Evolutionary conservation across 306 rosid species (phyloP).

Genomic region (Citrullus amarus): DNA sequence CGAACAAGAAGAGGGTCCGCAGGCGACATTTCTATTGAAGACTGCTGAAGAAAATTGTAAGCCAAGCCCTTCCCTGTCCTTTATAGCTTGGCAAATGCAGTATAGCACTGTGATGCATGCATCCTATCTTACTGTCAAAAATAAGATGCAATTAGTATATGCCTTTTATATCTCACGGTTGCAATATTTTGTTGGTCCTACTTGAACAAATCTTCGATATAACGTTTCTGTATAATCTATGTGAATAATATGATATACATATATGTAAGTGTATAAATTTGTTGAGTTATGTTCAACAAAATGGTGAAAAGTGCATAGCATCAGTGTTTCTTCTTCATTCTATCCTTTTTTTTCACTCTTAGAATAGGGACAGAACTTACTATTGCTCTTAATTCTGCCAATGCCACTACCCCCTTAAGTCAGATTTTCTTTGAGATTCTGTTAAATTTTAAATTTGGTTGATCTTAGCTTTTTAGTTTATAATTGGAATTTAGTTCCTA

Average conservation of each 20-base stretch:
- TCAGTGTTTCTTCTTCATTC: neutral
- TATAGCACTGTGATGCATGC: neutral
- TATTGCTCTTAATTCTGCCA: neutral
- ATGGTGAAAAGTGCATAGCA: neutral
- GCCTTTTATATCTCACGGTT: neutral
- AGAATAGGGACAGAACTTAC: neutral
- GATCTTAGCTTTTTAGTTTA: no score
- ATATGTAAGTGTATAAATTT: neutral
- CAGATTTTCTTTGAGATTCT: neutral
- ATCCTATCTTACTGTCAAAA: neutral
- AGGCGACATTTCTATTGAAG: conserved; percentile 25
- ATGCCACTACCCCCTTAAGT: neutral
- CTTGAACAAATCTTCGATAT: neutral
- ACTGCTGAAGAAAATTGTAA: conserved; percentile 6
- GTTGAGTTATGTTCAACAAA: neutral
- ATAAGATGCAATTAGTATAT: conserved; percentile 4
- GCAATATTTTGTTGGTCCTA: neutral
- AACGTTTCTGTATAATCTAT: conserved; percentile 3
- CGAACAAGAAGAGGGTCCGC: conserved; percentile 21
- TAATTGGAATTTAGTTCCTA: no score
- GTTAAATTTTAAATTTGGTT: neutral
- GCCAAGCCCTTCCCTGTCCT: neutral
- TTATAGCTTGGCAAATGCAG: neutral
- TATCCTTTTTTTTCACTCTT: neutral
- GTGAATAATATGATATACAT: neutral